Evolutionary conservation across 352 stramenopile genomes (phyloP).

Genomic region (Globisporangium canariense): DNA sequence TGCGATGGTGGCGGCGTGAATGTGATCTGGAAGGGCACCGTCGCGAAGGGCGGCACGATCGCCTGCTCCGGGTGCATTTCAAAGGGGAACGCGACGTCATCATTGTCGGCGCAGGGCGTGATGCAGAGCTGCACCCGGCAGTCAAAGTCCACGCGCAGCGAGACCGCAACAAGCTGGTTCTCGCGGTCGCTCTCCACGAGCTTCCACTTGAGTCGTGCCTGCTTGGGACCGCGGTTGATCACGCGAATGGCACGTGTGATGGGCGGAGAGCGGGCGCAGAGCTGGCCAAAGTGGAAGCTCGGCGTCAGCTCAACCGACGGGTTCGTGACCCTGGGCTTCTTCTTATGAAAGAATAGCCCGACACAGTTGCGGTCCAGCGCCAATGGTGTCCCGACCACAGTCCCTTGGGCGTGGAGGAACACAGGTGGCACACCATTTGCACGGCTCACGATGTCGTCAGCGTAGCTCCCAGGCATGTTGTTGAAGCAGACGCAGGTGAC

Average conservation of each 20-base stretch:
- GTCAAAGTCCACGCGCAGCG: conserved; percentile 51
- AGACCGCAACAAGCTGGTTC: conserved; percentile 52
- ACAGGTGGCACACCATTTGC: conserved; percentile 46
- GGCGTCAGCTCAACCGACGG: conserved; percentile 16
- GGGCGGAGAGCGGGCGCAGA: conserved; percentile 35
- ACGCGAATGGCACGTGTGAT: conserved; percentile 55
- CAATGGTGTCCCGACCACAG: conserved; percentile 55
- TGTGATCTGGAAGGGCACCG: conserved; percentile 49
- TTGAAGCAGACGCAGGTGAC: conserved; percentile 65
- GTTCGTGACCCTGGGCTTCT: conserved; percentile 1
- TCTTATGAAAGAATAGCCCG: conserved; percentile 38
- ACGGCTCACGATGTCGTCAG: conserved; percentile 61
- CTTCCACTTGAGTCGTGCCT: conserved; percentile 55
- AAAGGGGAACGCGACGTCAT: conserved; percentile 33
- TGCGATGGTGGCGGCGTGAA: conserved; percentile 33
- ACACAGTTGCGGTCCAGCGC: conserved; percentile 63
- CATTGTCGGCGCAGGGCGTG: conserved; percentile 22
- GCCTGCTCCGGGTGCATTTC: conserved; percentile 19
- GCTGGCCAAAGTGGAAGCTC: conserved; percentile 43
- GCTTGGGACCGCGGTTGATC: conserved; percentile 63
- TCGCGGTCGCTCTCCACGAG: conserved; percentile 44
- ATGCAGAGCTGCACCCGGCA: conserved; percentile 45
- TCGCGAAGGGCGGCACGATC: conserved; percentile 31
- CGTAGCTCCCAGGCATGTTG: conserved; percentile 71
- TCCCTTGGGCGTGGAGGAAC: conserved; percentile 52